Conservation (phyloP, 768 basidiomycete genomes). For the Grammothele lineata region DNA sequence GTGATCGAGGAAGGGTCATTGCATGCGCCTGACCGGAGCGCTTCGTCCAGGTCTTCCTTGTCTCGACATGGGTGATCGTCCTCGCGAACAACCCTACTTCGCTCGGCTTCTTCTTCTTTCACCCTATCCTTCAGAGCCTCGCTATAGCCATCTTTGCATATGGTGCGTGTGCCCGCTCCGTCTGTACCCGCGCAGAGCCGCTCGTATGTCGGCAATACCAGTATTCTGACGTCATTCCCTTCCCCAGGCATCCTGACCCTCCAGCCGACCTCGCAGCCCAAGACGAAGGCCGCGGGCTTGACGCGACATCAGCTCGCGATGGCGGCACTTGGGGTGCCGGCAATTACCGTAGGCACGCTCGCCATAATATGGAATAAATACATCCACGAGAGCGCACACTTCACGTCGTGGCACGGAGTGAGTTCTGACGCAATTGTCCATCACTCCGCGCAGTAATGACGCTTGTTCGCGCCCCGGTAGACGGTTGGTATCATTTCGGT, state of each 20-base stretch:
- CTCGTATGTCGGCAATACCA: too few species aligned
- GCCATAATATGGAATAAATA: constrained; percentile 63
- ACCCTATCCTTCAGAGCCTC: constrained; percentile 37
- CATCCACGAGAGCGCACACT: constrained; percentile 47
- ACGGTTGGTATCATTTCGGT: constrained; percentile 61
- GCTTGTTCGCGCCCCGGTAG: constrained; percentile 21
- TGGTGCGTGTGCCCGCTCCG: constrained; percentile 40
- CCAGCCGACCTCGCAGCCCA: constrained; percentile 66
- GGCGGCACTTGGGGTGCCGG: constrained; percentile 49
- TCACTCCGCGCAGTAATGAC: neutral
- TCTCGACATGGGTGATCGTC: constrained; percentile 24
- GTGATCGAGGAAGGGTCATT: neutral
- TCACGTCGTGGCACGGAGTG: constrained; percentile 75
- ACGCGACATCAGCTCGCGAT: constrained; percentile 65
- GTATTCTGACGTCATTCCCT: neutral
- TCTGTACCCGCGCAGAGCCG: too few species aligned
- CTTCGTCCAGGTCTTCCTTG: constrained; percentile 19
- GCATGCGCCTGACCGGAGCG: too few species aligned
- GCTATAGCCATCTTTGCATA: constrained; percentile 22
- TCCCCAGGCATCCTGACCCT: constrained; percentile 65
- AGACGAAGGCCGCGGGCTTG: constrained; percentile 63
- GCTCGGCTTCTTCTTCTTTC: constrained; percentile 36
- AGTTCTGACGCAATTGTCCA: constrained; percentile 18
- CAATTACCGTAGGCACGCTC: constrained; percentile 54
- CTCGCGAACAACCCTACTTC: constrained; percentile 20